phyloP scores from a whole-genome alignment of 2,329 filamentous ascomycete species.

The Fusarium falciforme region DNA sequence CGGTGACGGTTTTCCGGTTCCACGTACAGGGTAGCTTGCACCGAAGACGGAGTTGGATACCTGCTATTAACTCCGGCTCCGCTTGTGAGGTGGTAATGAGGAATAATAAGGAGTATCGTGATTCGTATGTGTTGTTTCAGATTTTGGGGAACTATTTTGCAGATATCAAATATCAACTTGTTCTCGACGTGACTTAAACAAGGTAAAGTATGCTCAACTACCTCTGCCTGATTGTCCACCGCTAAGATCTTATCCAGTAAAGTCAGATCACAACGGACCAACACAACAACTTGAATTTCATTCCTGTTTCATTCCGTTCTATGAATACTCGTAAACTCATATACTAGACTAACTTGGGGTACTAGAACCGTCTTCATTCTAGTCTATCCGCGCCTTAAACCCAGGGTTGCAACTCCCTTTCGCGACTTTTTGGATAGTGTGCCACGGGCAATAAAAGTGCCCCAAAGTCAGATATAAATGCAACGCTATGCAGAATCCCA shows the following conservation, averaged over 20 bases:
- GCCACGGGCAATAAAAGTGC: neutral
- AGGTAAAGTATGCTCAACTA: neutral
- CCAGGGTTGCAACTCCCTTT: neutral
- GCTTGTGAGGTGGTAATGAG: neutral
- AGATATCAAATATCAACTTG: neutral
- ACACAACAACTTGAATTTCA: neutral
- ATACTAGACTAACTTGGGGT: constrained; percentile 10
- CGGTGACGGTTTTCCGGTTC: neutral
- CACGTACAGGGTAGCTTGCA: constrained; percentile 10
- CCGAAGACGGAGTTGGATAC: constrained; percentile 6
- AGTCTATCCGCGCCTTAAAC: neutral
- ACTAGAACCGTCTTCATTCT: neutral
- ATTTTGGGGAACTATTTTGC: neutral
- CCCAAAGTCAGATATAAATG: constrained; percentile 27
- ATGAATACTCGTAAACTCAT: constrained; percentile 25
- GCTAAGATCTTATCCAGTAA: neutral
- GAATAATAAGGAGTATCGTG: neutral
- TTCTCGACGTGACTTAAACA: neutral
- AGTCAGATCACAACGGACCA: neutral
- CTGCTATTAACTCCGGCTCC: neutral
- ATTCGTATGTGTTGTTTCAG: neutral
- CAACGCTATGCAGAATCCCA: constrained; percentile 37
- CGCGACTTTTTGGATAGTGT: constrained; percentile 13
- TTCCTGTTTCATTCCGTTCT: constrained; percentile 22
- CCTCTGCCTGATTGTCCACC: neutral